A percentile compares a stretch with the other conserved stretches of the same genome.
Conservation (phyloP, 306 rosid genomes). For the Fragaria iinumae region DNA sequence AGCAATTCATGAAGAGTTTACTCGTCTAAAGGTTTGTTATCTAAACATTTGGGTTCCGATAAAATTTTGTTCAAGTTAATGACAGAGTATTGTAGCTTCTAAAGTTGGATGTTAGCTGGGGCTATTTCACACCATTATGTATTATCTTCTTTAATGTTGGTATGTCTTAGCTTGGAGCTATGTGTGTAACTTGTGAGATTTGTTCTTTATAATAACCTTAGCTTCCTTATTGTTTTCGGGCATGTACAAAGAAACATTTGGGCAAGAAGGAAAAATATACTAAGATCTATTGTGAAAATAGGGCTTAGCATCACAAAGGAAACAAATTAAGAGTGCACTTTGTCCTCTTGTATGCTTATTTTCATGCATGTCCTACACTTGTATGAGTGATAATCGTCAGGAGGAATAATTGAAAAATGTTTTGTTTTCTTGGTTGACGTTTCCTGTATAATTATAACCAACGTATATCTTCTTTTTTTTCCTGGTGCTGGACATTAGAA, state of each 20-base stretch:
- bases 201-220: not conserved
- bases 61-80: not conserved
- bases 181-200: not conserved
- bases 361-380: not conserved
- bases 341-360: not conserved
- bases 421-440: not conserved
- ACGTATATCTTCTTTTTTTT: not conserved
- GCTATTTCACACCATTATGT: not conserved
- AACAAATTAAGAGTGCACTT: not conserved
- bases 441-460: not conserved
- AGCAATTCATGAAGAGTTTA: conserved; percentile 91
- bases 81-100: not conserved
- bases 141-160: not conserved
- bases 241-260: not conserved
- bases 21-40: conserved; percentile 71
- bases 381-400: not conserved
- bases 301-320: not conserved
- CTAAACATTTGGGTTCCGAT: not conserved
- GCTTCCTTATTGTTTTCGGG: not conserved
- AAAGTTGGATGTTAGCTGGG: not conserved
- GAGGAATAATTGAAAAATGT: not conserved
- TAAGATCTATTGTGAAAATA: not conserved
- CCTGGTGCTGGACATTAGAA: conserved; percentile 39
- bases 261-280: not conserved
- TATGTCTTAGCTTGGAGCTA: not conserved